Percentiles rank a stretch among this genome's conserved stretches.
Conservation (phyloP, 176 grass and related monocot genomes). For the Zoysia japonica region DNA sequence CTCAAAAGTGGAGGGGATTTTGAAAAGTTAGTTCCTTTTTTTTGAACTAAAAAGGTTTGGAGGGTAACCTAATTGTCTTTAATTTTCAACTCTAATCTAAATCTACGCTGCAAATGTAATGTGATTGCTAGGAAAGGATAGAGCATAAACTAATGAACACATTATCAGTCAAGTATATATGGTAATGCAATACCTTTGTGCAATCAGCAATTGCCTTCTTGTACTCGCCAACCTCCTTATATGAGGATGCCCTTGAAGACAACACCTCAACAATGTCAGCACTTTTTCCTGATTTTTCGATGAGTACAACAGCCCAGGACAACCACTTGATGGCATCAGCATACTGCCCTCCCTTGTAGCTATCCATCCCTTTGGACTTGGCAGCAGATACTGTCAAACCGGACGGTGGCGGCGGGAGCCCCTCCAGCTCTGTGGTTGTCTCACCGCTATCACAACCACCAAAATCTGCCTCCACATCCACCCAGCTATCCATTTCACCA, state of each 20-base stretch:
- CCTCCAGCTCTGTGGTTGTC: slow-evolving; percentile 84
- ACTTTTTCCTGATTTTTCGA: slow-evolving; percentile 68
- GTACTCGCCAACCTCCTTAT: slow-evolving; percentile 99
- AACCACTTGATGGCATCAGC: slow-evolving; percentile 99
- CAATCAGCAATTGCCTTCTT: slow-evolving; percentile 99
- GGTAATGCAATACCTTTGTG: slow-evolving; percentile 61
- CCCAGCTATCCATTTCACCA: slow-evolving; percentile 88
- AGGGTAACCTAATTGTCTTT: too few species aligned
- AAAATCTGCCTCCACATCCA: slow-evolving; percentile 68
- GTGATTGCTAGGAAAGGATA: background rate
- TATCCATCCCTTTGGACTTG: slow-evolving; percentile 86
- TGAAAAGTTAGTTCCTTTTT: too few species aligned
- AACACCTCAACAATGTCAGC: slow-evolving; percentile 70
- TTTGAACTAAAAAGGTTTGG: too few species aligned
- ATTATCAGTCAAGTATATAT: background rate
- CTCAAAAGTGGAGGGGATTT: too few species aligned
- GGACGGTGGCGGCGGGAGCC: slow-evolving; percentile 74
- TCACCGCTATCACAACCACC: slow-evolving; percentile 54
- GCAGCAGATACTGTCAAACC: slow-evolving; percentile 66
- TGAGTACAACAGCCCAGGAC: slow-evolving; percentile 85
- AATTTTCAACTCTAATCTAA: too few species aligned
- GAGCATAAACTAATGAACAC: background rate
- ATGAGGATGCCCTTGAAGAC: slow-evolving; percentile 93
- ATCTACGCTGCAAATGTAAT: background rate
- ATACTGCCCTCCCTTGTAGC: slow-evolving; percentile 93